phyloP scores from a whole-genome alignment of 805 yeast genomes.

The Yarrowia phangngaensis region DNA sequence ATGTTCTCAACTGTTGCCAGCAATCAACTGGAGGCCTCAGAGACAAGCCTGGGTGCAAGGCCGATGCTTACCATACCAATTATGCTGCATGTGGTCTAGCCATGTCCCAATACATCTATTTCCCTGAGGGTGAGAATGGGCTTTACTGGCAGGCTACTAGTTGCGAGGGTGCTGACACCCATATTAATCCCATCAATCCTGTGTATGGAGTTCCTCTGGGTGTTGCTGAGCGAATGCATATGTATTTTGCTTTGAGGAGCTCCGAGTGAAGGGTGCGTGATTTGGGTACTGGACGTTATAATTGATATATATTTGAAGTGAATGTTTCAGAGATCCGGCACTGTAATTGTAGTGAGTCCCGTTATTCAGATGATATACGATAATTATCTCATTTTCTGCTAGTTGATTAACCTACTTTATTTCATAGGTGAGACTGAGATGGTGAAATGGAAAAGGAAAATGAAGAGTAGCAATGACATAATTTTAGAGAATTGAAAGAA shows the following conservation, averaged over 20 bases:
- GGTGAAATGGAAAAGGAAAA: too few relatives aligned
- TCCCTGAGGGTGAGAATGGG: conserved; percentile 24
- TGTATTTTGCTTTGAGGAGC: conserved; percentile 28
- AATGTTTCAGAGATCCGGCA: too few relatives aligned
- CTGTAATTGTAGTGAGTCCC: too few relatives aligned
- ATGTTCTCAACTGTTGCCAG: conserved; percentile 76
- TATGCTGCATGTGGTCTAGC: conserved; percentile 77
- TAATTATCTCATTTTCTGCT: too few relatives aligned
- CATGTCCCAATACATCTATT: conserved; percentile 48
- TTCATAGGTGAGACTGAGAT: too few relatives aligned
- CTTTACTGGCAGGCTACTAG: conserved; percentile 24
- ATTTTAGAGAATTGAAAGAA: too few relatives aligned
- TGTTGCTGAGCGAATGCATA: conserved; percentile 40
- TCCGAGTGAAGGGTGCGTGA: neutral
- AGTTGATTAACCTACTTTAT: too few relatives aligned
- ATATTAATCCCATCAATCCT: conserved; percentile 47
- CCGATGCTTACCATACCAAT: conserved; percentile 90
- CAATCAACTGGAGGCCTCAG: conserved; percentile 65
- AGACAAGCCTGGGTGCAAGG: conserved; percentile 78
- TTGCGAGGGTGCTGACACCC: conserved; percentile 5
- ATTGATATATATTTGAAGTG: too few relatives aligned
- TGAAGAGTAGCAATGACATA: too few relatives aligned
- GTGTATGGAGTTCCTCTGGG: conserved; percentile 55
- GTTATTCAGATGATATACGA: too few relatives aligned
- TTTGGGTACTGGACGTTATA: too few relatives aligned